These are phyloP conservation scores for Fistulifera pelliculosa DNA, from an alignment of 108 stramenopile genomes.

Conservation along the genomic window DNA sequence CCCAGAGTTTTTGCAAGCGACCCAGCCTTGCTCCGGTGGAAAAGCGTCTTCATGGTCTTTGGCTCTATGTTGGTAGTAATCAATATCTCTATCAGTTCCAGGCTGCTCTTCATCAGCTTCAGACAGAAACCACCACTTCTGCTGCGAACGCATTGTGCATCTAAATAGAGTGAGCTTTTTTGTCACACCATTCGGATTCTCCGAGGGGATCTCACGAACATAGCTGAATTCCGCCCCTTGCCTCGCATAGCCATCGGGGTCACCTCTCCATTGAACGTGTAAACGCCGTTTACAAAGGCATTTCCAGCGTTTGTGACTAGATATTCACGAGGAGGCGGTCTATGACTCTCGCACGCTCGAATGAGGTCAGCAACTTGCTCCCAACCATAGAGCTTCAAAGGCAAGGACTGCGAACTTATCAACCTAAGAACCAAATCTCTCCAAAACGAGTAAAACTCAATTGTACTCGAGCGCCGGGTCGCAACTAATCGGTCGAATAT, in stretches of 20 bases:
- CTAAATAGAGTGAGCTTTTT: conserved; percentile 85
- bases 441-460: conserved; percentile 65
- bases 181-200: conserved; percentile 31
- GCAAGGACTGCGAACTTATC: conserved; percentile 66
- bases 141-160: conserved; percentile 91
- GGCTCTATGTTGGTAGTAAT: conserved; percentile 96
- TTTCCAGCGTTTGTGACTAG: conserved; percentile 63
- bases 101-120: conserved; percentile 92
- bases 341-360: conserved; percentile 33
- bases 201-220: conserved; percentile 23
- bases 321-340: conserved; percentile 67
- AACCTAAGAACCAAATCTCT: conserved; percentile 46
- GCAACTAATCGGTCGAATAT: conserved; percentile 35
- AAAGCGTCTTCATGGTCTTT: conserved; percentile 63
- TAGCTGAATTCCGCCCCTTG: conserved; percentile 42
- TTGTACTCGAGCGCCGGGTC: conserved; percentile 24
- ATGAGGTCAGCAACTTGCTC: conserved; percentile 68
- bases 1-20: conserved; percentile 61
- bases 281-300: conserved; percentile 75
- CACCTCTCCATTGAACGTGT: conserved; percentile 41
- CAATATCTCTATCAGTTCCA: conserved; percentile 95
- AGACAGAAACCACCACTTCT: conserved; percentile 98
- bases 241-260: conserved; percentile 51
- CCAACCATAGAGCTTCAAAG: conserved; percentile 81
- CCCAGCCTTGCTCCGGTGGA: conserved; percentile 74